These are phyloP conservation scores for Candida palmyrensis DNA, from an alignment of 805 yeast species.

Conservation along the genomic window DNA sequence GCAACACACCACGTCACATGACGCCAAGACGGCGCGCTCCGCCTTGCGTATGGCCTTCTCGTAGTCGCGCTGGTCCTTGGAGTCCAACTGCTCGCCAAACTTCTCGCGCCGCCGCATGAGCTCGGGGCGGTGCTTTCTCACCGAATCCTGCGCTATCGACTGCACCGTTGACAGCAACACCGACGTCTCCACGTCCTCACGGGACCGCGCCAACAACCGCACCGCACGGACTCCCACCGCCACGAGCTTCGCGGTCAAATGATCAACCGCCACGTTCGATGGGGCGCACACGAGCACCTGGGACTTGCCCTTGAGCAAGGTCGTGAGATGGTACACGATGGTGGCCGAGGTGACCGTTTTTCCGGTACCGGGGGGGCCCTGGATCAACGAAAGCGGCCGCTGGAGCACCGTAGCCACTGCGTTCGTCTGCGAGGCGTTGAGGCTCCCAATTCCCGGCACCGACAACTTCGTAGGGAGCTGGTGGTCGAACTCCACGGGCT, in stretches of 20 bases:
- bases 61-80: conserved; percentile 45
- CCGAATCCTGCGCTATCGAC: conserved; percentile 40
- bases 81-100: conserved; percentile 64
- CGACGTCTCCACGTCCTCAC: conserved; percentile 75
- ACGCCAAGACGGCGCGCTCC: conserved; percentile 46
- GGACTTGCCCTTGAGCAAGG: conserved; percentile 31
- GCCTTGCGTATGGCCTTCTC: conserved; percentile 35
- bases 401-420: conserved; percentile 70
- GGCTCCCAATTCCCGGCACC: conserved; percentile 59
- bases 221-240: conserved; percentile 73
- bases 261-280: conserved; percentile 92
- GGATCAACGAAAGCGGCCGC: conserved; percentile 75
- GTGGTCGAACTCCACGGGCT: conserved; percentile 55
- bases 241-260: conserved; percentile 69
- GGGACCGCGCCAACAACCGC: conserved; percentile 66
- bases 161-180: conserved; percentile 57
- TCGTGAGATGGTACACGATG: conserved; percentile 69
- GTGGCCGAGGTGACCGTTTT: conserved; percentile 92
- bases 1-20: conserved; percentile 77
- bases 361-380: conserved; percentile 86
- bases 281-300: conserved; percentile 89
- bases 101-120: conserved; percentile 55
- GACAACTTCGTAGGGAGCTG: conserved; percentile 59
- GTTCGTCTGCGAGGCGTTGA: conserved; percentile 73
- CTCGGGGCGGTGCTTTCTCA: conserved; percentile 55